Base-by-base conservation (phyloP, 495 filamentous ascomycete species). In the Sordaria brevicollis region DNA sequence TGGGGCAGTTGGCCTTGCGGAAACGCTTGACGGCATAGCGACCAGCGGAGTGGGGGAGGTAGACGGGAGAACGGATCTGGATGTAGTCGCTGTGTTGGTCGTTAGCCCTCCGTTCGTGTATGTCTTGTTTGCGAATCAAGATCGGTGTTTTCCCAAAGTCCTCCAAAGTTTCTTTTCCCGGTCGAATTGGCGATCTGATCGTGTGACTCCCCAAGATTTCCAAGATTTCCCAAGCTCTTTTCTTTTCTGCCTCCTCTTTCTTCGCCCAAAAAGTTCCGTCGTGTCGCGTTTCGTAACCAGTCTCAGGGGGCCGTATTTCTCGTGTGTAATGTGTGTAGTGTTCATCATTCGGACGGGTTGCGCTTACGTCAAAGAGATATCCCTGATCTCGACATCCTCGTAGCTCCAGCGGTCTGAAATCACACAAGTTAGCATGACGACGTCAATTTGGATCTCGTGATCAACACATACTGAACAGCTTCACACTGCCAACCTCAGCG, bases 1-100 rank as follows among this genome's bases (percentile, higher is more conserved):
- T 98, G 76, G 95, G 95, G 91, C 95, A 98, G 89, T 98, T 94
- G 80, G 96, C 94, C 89, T 99, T 99, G 86, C 95, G 91, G 93
- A 99, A 99, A 77, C 95, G 91, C 92, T 99, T 99, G 84, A 91
- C 89, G 81, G 95, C 95, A 87, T 97, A 98, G 79, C 95, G 93
- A 81, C 95, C 95, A 78, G 96, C 96, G 74, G 95, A 96, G 88
- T 99, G 95, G 77, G 95, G 92, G 81, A 96, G 89, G 88, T 97
- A 99, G 87, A 98, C 95, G 73, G 96, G 96, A 70, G 92, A 88
- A 75, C 95, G 94, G 89, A 98, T 97, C 86, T 97, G 94, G 83
- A 99, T 95, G 90, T 99, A 99, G 82, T 99, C 95, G 86, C 95
- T 99, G 81, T 78, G 73, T 68, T 71, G 7, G 74, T 75, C 73